Evolutionary conservation across 2,329 filamentous ascomycete genomes (phyloP), one percentile per base, ranked within the genome.

Genomic region (Chaetomiaceae sp.): DNA sequence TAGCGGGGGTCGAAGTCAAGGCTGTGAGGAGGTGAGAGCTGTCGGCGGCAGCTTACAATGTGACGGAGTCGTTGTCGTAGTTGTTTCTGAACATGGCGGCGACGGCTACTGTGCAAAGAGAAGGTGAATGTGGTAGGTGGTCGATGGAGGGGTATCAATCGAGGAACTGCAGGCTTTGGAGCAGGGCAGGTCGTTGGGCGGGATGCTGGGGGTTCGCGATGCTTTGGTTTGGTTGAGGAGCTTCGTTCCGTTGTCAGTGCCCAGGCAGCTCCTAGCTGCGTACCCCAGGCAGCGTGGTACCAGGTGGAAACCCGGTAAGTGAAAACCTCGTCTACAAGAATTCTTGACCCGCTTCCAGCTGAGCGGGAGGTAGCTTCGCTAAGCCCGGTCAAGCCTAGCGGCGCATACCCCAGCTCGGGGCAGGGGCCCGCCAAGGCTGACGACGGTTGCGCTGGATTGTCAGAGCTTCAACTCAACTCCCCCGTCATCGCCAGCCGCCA

Each of bases 41-140:
- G 45, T 45, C 53, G 63, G 71, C 83, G 72, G 47, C 54, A 64
- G 71, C 84, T 72, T 78, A 95, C 89, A 97, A 98, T 73, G 93
- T 98, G 73, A 97, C 90, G 55, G 91, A 95, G 72, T 98, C 93
- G 82, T 98, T 98, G 76, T 98, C 93, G 79, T 98, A 98, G 73
- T 97, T 97, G 79, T 98, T 98, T 73, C 93, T 82, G 75, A 98
- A 98, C 93, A 98, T 97, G 64, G 64, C 83, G 78, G 56, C 60
- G 47, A 37, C 30, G 39, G 14, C 26, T 45, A 39, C 26, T 33
- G 10, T 27, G 42, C 34, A 40, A 40, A n/a, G n/a, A n/a, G n/a
- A n/a, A n/a, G n/a, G n/a, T n/a, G n/a, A n/a, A n/a, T n/a, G n/a
- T n/a, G n/a, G n/a, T n/a, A n/a, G n/a, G n/a, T n/a, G n/a, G n/a